These are phyloP conservation scores for Phoma sp. DNA, from an alignment of 2,329 filamentous ascomycete species.

Conservation along the genomic window DNA sequence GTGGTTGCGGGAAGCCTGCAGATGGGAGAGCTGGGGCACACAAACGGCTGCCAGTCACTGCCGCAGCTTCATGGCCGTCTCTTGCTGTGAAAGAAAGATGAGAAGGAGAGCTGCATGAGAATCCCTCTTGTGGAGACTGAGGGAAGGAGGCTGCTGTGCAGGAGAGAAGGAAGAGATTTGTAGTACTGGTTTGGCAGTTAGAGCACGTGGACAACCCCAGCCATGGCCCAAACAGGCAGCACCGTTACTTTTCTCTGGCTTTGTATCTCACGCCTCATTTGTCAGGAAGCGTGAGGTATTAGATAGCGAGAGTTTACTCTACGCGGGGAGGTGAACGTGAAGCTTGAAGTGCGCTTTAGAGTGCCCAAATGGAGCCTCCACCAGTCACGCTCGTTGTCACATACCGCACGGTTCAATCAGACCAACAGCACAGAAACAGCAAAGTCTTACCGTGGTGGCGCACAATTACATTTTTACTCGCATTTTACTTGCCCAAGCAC, in stretches of 20 bases:
- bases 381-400: background rate
- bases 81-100: slow-evolving; percentile 1
- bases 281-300: slow-evolving; percentile 67
- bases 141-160: slow-evolving; percentile 32
- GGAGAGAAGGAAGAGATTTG: slow-evolving; percentile 35
- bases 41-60: slow-evolving; percentile 34
- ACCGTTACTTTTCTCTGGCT: slow-evolving; percentile 67
- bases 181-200: slow-evolving; percentile 36
- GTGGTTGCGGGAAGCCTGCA: slow-evolving; percentile 34
- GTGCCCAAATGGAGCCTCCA: too few species aligned
- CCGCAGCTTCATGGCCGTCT: slow-evolving; percentile 31
- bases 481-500: slow-evolving; percentile 38
- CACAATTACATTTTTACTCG: background rate
- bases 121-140: slow-evolving; percentile 17
- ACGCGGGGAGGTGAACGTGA: background rate
- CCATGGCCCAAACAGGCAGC: slow-evolving; percentile 38
- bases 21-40: slow-evolving; percentile 32
- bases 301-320: slow-evolving; percentile 67
- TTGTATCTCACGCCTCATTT: slow-evolving; percentile 73
- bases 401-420: background rate
- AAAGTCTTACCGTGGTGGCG: background rate
- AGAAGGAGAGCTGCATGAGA: slow-evolving; percentile 14
- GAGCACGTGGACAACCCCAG: slow-evolving; percentile 41
- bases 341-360: background rate
- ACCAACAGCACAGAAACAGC: background rate